A percentile compares a stretch with the other conserved stretches of the same genome.
These are phyloP conservation scores for Camelina laxa DNA, from an alignment of 345 rosid genomes.

Conservation along the genomic window DNA sequence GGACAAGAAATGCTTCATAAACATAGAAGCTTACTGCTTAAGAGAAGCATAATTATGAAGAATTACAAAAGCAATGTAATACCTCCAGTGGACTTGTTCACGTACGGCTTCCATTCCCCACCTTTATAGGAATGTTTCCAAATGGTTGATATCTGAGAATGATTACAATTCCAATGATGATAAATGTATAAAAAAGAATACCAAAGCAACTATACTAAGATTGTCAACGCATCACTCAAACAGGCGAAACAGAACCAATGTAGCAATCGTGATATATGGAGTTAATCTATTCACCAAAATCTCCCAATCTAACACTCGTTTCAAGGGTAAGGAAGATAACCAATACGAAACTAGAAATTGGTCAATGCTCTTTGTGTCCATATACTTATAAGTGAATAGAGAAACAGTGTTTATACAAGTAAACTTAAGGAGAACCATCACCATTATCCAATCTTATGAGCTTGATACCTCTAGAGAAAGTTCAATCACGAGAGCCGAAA, in stretches of 20 bases:
- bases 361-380: neutral
- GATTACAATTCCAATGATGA: constrained; percentile 20
- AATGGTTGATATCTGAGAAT: constrained; percentile 70
- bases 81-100: constrained; percentile 77
- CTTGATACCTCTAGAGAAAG: constrained; percentile 13
- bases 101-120: constrained; percentile 83
- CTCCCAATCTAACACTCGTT: constrained; percentile 16
- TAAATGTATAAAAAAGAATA: neutral
- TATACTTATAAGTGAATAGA: neutral
- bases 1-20: constrained; percentile 14
- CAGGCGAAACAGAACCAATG: constrained; percentile 19
- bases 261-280: neutral
- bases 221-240: neutral
- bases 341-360: constrained; percentile 1
- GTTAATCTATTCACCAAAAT: neutral
- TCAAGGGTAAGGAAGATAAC: constrained; percentile 5
- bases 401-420: neutral
- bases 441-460: constrained; percentile 7
- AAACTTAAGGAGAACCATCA: constrained; percentile 5
- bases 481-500: constrained; percentile 14
- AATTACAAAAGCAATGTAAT: constrained; percentile 30
- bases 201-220: neutral
- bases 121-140: constrained; percentile 88
- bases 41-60: constrained; percentile 1
- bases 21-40: constrained; percentile 7